phyloP scores from a whole-genome alignment of 805 yeast species.

The Debaryomyces maramus region DNA sequence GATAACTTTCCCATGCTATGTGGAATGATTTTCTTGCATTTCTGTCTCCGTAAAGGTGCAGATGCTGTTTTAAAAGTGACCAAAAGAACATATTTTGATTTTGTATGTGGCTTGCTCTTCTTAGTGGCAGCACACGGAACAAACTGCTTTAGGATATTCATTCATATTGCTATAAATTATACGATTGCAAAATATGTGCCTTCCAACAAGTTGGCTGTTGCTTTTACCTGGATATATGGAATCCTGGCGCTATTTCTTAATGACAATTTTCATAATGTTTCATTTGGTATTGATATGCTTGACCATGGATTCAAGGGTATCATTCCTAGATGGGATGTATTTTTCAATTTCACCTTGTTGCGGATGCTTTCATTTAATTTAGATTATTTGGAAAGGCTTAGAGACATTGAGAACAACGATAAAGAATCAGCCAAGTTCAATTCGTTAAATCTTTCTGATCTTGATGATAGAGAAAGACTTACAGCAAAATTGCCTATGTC shows the following conservation, averaged over 20 bases:
- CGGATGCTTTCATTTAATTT: constrained; percentile 81
- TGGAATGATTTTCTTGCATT: constrained; percentile 58
- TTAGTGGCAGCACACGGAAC: constrained; percentile 78
- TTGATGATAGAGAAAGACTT: constrained; percentile 65
- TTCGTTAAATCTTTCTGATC: constrained; percentile 11
- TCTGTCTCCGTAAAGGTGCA: constrained; percentile 43
- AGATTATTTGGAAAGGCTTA: constrained; percentile 60
- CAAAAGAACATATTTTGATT: constrained; percentile 65
- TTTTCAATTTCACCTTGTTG: constrained; percentile 83
- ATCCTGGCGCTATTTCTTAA: constrained; percentile 76
- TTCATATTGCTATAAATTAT: constrained; percentile 58
- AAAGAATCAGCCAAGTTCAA: constrained; percentile 10
- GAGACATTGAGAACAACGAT: constrained; percentile 8
- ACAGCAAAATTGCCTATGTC: constrained; percentile 58
- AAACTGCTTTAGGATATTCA: constrained; percentile 59
- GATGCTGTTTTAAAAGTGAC: constrained; percentile 17
- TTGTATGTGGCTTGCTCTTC: constrained; percentile 67
- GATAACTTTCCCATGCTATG: constrained; percentile 67
- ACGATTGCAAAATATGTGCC: constrained; percentile 42
- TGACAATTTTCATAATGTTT: constrained; percentile 59
- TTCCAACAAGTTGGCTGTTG: constrained; percentile 39
- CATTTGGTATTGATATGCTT: constrained; percentile 53
- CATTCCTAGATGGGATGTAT: constrained; percentile 92
- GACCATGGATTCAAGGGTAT: constrained; percentile 72
- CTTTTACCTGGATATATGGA: constrained; percentile 74